phyloP scores from a whole-genome alignment of 2,329 filamentous ascomycete genomes.

The Verticillium longisporum region DNA sequence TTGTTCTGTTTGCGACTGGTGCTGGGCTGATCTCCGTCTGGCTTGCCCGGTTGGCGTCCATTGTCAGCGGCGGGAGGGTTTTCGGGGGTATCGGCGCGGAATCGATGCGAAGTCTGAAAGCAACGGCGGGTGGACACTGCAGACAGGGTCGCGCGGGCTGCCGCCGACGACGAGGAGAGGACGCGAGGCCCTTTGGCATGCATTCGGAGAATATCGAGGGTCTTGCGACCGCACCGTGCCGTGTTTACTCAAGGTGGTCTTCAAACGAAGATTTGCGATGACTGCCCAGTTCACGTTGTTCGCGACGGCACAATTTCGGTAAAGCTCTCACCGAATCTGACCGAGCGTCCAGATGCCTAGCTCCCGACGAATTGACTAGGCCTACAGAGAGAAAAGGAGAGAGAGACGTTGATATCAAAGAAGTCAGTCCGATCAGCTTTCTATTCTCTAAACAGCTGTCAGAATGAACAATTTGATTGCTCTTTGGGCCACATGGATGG shows the following conservation, averaged over 20 bases:
- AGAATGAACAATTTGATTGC: too few species aligned
- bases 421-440: too few species aligned
- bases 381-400: too few species aligned
- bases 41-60: slow-evolving; percentile 10
- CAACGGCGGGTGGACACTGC: slow-evolving; percentile 3
- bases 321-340: background rate
- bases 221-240: background rate
- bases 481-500: too few species aligned
- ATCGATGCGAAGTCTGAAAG: slow-evolving; percentile 10
- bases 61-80: slow-evolving; percentile 6
- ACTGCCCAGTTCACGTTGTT: background rate
- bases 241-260: background rate
- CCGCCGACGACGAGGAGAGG: slow-evolving; percentile 13
- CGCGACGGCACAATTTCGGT: background rate
- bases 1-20: slow-evolving; percentile 2
- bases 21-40: slow-evolving; percentile 9
- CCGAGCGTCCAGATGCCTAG: background rate
- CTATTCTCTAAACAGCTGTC: too few species aligned
- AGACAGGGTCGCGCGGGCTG: slow-evolving; percentile 5
- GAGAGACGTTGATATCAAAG: too few species aligned
- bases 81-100: slow-evolving; percentile 8
- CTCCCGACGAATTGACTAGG: too few species aligned
- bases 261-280: background rate
- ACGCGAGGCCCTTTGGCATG: slow-evolving; percentile 16
- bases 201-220: slow-evolving; percentile 14